Conservation (phyloP, 352 stramenopile genomes). For the Globisporangium heterothallicum region DNA sequence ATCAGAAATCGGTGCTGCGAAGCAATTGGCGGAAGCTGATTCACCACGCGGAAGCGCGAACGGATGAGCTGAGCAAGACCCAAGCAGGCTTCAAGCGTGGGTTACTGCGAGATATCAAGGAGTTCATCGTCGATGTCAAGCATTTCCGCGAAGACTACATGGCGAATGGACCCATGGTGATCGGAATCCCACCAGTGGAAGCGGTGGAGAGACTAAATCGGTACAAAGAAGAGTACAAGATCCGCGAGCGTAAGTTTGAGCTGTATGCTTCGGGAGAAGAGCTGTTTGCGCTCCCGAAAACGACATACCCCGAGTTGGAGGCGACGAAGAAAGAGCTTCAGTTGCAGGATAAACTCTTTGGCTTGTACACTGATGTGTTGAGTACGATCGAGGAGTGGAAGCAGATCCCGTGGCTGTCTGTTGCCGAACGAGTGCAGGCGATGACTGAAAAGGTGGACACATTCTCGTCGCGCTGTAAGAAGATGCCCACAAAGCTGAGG, state of each 20-base stretch:
- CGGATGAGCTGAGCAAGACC: constrained; percentile 94
- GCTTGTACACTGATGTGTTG: constrained; percentile 97
- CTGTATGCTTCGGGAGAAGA: constrained; percentile 95
- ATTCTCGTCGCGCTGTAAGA: constrained; percentile 95
- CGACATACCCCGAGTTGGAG: constrained; percentile 95
- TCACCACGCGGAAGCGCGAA: constrained; percentile 90
- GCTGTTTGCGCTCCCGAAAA: constrained; percentile 94
- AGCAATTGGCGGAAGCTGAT: constrained; percentile 98
- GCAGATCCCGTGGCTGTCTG: constrained; percentile 92
- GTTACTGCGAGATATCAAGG: constrained; percentile 94
- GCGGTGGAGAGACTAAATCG: constrained; percentile 95
- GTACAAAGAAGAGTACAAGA: constrained; percentile 98
- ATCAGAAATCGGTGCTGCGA: constrained; percentile 97
- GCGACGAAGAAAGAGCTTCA: constrained; percentile 97
- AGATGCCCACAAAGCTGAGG: constrained; percentile 93
- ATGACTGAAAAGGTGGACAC: constrained; percentile 97
- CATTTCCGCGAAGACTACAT: constrained; percentile 95
- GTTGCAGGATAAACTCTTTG: constrained; percentile 92
- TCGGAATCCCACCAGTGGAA: constrained; percentile 94
- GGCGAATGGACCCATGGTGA: constrained; percentile 96
- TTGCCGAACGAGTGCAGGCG: constrained; percentile 90
- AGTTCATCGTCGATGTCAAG: constrained; percentile 96
- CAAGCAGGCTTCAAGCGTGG: constrained; percentile 95
- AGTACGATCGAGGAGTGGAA: constrained; percentile 97
- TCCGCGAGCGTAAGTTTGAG: constrained; percentile 96